phyloP scores from a whole-genome alignment of 371 early-diverging fungal species.

The Enteropsectra breve region DNA sequence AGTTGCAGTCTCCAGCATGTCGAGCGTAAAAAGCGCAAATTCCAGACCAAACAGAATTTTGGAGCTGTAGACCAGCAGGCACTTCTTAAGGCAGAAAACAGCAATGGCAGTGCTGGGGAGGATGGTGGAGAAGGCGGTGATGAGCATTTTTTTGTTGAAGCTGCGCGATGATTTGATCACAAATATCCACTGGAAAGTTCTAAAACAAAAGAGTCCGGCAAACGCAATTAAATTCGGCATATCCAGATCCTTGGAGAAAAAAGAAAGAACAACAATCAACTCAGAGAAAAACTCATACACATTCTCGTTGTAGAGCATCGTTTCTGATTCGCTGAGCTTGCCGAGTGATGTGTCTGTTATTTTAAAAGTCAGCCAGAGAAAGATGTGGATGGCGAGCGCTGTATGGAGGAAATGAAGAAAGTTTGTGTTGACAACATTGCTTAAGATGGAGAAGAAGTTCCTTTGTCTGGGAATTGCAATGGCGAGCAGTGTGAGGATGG shows the following conservation, averaged over 20 bases:
- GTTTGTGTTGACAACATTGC: slow-evolving; percentile 5
- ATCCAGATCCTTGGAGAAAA: slow-evolving; percentile 52
- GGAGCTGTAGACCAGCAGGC: background rate
- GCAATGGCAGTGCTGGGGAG: background rate
- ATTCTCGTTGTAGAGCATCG: slow-evolving; percentile 50
- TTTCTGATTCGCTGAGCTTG: slow-evolving; percentile 40
- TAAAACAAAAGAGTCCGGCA: slow-evolving; percentile 44
- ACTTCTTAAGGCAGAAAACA: background rate
- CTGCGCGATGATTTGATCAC: slow-evolving; percentile 36
- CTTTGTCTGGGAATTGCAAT: background rate
- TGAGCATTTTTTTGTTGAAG: background rate
- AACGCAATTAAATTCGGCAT: slow-evolving; percentile 45
- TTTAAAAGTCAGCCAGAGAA: slow-evolving; percentile 42
- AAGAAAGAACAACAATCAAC: slow-evolving; percentile 44
- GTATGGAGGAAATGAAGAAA: slow-evolving; percentile 52
- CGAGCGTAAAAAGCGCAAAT: background rate
- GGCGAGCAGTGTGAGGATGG: background rate
- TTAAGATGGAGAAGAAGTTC: background rate
- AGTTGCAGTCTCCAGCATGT: background rate
- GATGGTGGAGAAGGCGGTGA: background rate
- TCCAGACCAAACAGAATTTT: background rate
- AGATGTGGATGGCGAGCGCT: slow-evolving; percentile 17
- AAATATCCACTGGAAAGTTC: slow-evolving; percentile 46
- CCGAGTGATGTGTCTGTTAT: slow-evolving; percentile 27
- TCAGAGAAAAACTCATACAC: slow-evolving; percentile 45